Evolutionary conservation across 164 flowering plant species (phyloP), one percentile per base, ranked within the genome.

Genomic region (Annona cherimola): DNA sequence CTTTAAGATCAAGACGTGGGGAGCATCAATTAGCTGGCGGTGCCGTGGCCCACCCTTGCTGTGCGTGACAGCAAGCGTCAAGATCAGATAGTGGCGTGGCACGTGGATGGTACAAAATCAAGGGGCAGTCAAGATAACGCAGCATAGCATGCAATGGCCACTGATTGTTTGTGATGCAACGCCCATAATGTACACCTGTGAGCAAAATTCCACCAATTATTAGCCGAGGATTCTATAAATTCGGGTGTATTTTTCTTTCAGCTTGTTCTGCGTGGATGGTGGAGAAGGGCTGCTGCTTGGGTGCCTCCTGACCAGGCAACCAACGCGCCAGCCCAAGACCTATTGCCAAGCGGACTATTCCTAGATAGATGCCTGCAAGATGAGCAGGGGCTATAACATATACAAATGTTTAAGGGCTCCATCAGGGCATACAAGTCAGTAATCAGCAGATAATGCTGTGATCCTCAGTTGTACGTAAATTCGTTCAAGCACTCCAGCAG

Each of bases 401-500:
- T n/a, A n/a, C n/a, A n/a, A n/a, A n/a, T n/a, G n/a, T n/a, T n/a
- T n/a, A n/a, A n/a, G n/a, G n/a, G n/a, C n/a, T n/a, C n/a, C n/a
- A n/a, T n/a, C n/a, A n/a, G n/a, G n/a, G 20, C 35, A 12, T 69
- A 69, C 61, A 41, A 2, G n/a, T n/a, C n/a, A n/a, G n/a, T n/a
- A n/a, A n/a, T n/a, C n/a, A n/a, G n/a, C n/a, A n/a, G n/a, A n/a
- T n/a, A n/a, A n/a, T n/a, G n/a, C n/a, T n/a, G n/a, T n/a, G n/a
- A 19, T 6, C 41, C 54, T 68, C 83, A 86, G 75, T 63, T 50
- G 59, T 77, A 66, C 26, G 71, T 57, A n/a, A 73, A 84, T 42
- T 84, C 87, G 46, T 76, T 76, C 64, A 86, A 70, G 62, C 82
- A 86, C 68, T 82, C 79, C 3, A 81, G 82, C 44, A 90, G 63